A percentile compares a stretch with the other conserved stretches of the same genome.
These are phyloP conservation scores for Priceomyces carsonii DNA, from an alignment of 805 yeast species.

Conservation along the genomic window DNA sequence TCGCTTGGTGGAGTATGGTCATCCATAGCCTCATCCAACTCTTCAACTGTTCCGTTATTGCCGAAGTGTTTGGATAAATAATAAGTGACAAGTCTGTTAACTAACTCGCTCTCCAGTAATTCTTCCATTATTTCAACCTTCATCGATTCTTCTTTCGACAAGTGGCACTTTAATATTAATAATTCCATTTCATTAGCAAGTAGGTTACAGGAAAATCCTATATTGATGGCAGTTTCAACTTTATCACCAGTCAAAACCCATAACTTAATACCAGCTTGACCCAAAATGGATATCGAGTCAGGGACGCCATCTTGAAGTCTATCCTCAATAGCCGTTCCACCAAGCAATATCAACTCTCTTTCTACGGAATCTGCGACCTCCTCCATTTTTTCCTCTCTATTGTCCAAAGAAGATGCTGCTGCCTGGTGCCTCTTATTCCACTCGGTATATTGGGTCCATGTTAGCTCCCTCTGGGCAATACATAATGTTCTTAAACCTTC, in stretches of 20 bases:
- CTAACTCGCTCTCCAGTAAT: conserved; percentile 32
- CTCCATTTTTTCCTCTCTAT: conserved; percentile 73
- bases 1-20: conserved; percentile 70
- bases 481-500: conserved; percentile 84
- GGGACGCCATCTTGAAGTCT: conserved; percentile 86
- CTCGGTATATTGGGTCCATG: conserved; percentile 59
- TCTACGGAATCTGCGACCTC: conserved; percentile 75
- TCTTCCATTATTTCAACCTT: conserved; percentile 21
- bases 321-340: conserved; percentile 89
- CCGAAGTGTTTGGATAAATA: conserved; percentile 57
- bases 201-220: conserved; percentile 82
- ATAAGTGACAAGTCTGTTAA: conserved; percentile 49
- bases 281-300: conserved; percentile 69
- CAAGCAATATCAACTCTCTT: conserved; percentile 60
- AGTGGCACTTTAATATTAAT: conserved; percentile 50
- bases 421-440: conserved; percentile 65
- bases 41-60: conserved; percentile 60
- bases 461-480: conserved; percentile 68
- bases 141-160: conserved; percentile 25
- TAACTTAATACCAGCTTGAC: conserved; percentile 75
- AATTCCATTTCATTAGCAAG: conserved; percentile 76
- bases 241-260: conserved; percentile 90
- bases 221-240: conserved; percentile 86
- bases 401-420: conserved; percentile 63
- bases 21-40: conserved; percentile 50